Conservation (phyloP, 495 filamentous ascomycete species). For the Aspergillus baeticus region DNA sequence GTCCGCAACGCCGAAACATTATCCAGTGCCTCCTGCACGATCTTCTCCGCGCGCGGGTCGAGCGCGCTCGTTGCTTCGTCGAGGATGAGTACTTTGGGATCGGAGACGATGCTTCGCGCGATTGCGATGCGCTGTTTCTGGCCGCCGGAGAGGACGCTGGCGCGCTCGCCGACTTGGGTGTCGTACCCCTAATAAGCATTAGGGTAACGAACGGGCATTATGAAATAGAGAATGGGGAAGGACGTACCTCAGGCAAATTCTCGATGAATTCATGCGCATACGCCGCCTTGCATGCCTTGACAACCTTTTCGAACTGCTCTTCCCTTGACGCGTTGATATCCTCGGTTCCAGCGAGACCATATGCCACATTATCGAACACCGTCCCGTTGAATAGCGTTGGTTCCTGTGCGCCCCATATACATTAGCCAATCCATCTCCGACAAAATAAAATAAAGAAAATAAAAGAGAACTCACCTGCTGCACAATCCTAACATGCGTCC, state of each 20-base stretch:
- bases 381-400: conserved; percentile 69
- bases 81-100: conserved; percentile 92
- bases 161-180: conserved; percentile 92
- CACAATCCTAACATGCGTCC: conserved; percentile 87
- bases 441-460: background rate
- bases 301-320: conserved; percentile 63
- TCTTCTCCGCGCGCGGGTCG: conserved; percentile 90
- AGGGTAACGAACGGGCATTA: no score
- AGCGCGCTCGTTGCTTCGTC: conserved; percentile 96
- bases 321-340: conserved; percentile 65
- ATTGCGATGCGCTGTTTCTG: conserved; percentile 94
- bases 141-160: conserved; percentile 86
- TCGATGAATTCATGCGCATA: conserved; percentile 92
- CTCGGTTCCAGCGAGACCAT: conserved; percentile 83
- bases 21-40: conserved; percentile 96
- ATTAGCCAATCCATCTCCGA: no score
- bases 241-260: conserved; percentile 64
- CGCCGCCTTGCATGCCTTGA: conserved; percentile 80
- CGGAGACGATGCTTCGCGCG: conserved; percentile 84
- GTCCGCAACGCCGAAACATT: conserved; percentile 82
- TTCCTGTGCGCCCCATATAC: no score
- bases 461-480: background rate
- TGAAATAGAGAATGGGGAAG: no score
- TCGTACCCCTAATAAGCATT: conserved; percentile 57
- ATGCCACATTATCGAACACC: conserved; percentile 80